Conservation (phyloP, 768 basidiomycete genomes). For the Panus rudis region DNA sequence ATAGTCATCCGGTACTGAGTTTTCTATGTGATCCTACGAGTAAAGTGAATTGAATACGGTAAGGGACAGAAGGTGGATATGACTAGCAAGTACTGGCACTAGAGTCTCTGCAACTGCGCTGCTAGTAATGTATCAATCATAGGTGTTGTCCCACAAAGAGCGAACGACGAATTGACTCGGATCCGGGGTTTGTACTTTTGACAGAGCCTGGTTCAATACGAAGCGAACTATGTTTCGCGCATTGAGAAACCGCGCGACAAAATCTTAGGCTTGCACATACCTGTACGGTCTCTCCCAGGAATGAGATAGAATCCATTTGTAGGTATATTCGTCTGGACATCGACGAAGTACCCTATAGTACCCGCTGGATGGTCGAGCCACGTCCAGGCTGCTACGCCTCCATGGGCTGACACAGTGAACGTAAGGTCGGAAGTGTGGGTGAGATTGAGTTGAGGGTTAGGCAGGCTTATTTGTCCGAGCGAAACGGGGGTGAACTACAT, state of each 20-base stretch:
- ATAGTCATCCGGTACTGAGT: too few species aligned
- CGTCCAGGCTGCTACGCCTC: constrained; percentile 50
- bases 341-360: constrained; percentile 47
- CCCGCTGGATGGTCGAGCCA: constrained; percentile 55
- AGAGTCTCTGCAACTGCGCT: too few species aligned
- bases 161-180: constrained; percentile 42
- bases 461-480: constrained; percentile 36
- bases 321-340: constrained; percentile 32
- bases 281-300: constrained; percentile 45
- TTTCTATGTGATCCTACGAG: too few species aligned
- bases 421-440: constrained; percentile 27
- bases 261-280: constrained; percentile 25
- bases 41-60: too few species aligned
- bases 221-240: constrained; percentile 36
- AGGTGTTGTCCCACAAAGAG: constrained; percentile 49
- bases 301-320: constrained; percentile 52
- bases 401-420: constrained; percentile 45
- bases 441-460: constrained; percentile 41
- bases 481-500: constrained; percentile 51
- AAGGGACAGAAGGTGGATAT: too few species aligned
- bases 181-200: constrained; percentile 29
- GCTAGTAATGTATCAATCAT: too few species aligned
- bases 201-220: constrained; percentile 32
- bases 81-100: too few species aligned
- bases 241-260: not conserved